Evolutionary conservation across 495 filamentous ascomycete genomes (phyloP), one percentile per base, ranked within the genome.

Genomic region (Penicillium herquei): DNA sequence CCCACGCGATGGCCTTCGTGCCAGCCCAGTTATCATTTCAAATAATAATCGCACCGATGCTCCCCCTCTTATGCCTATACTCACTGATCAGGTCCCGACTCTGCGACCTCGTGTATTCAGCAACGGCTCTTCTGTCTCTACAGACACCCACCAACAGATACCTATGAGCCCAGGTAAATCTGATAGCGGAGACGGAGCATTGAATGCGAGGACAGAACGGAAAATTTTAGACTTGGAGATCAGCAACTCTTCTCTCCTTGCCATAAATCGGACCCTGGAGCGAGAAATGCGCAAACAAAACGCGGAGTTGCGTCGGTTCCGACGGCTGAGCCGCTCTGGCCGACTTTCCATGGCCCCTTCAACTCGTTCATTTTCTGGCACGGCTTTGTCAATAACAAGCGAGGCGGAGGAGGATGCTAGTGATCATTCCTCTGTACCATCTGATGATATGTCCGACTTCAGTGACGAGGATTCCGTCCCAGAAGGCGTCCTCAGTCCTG

Each of bases 201-300:
- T 88, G 21, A 52, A 89, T 69, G 94, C 94, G 7, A 84, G 94
- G 13, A 85, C 89, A 7, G 94, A 97, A 70, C 85, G 94, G 52
- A 98, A 97, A 70, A 92, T 99, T 31, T 77, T 98, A 59, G 94
- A 99, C 68, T 77, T 99, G n/a, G 90, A 99, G 65, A 99, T 99
- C 55, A 96, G 89, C 57, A 99, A 99, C 60, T 93, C 91, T 2
- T 96, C 91, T 18, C 82, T 99, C 7, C 81, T 96, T 31, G 95
- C 95, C n/a, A 97, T 99, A 71, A 99, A 99, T 63, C 83, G 91
- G 46, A 91, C 90, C 0, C 75, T 99, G 1, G 94, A 99, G 70
- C 81, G 89, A 9, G 90, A 97, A 62, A 83, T 99, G 70, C 83
- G 91, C 6, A 94, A 94, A 62, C 94, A 98, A 64, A 90, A 89